Percentiles rank a stretch among this genome's conserved stretches.
Evolutionary conservation across 208 protist genomes (phyloP).

Genomic region (Leishmania guyanensis): DNA sequence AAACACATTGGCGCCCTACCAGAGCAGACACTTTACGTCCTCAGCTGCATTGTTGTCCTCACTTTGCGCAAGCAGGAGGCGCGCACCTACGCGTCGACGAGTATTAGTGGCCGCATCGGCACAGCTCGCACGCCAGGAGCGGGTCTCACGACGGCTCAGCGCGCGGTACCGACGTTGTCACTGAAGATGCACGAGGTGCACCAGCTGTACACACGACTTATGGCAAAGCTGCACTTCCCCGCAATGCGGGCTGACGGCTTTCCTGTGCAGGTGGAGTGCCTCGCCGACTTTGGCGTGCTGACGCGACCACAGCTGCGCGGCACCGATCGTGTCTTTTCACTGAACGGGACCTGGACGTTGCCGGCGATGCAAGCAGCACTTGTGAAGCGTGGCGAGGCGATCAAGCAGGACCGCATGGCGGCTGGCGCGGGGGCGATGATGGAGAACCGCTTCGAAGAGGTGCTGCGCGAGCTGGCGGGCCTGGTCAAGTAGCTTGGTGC

Average conservation of each 20-base stretch:
- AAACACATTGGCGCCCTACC: slow-evolving; percentile 66
- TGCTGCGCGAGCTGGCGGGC: slow-evolving; percentile 53
- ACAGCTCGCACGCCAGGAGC: slow-evolving; percentile 16
- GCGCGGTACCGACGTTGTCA: slow-evolving; percentile 23
- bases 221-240: slow-evolving; percentile 67
- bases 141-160: slow-evolving; percentile 10
- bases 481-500: slow-evolving; percentile 30
- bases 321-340: slow-evolving; percentile 60
- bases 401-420: slow-evolving; percentile 44
- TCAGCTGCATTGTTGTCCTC: slow-evolving; percentile 78
- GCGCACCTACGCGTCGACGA: slow-evolving; percentile 25
- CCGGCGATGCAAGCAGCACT: slow-evolving; percentile 63
- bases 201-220: slow-evolving; percentile 69
- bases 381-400: slow-evolving; percentile 52
- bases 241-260: slow-evolving; percentile 65
- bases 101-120: slow-evolving; percentile 29
- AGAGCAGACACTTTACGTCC: slow-evolving; percentile 75
- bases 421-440: slow-evolving; percentile 45
- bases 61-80: slow-evolving; percentile 53
- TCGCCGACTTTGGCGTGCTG: slow-evolving; percentile 74
- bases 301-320: slow-evolving; percentile 66
- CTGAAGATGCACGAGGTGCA: slow-evolving; percentile 65
- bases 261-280: slow-evolving; percentile 48
- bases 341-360: slow-evolving; percentile 70
- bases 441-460: slow-evolving; percentile 65